A percentile compares a stretch with the other conserved stretches of the same genome.
phyloP scores from a whole-genome alignment of 805 yeast genomes.

The Clavispora asparagi region DNA sequence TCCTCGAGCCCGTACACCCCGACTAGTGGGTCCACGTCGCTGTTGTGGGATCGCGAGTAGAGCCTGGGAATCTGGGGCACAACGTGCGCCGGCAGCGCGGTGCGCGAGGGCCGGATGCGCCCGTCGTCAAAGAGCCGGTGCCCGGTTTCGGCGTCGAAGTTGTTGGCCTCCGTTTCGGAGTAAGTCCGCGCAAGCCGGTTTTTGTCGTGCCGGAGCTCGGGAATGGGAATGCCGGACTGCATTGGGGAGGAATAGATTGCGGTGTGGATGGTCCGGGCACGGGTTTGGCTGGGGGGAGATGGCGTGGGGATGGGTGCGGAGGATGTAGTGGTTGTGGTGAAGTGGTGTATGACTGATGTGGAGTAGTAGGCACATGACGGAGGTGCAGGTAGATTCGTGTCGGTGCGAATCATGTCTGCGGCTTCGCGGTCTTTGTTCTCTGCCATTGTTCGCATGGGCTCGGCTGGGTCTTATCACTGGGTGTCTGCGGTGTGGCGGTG shows the following conservation, averaged over 20 bases:
- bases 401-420: neutral
- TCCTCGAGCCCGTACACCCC: constrained; percentile 52
- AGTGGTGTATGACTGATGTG: no score
- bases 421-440: no score
- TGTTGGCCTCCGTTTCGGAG: constrained; percentile 61
- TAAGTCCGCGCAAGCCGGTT: constrained; percentile 44
- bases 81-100: constrained; percentile 9
- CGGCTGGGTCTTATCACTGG: no score
- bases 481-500: no score
- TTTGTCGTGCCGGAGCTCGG: constrained; percentile 1
- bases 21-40: constrained; percentile 9
- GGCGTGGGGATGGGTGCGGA: no score
- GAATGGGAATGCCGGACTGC: neutral
- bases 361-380: no score
- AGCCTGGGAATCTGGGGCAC: constrained; percentile 12
- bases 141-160: constrained; percentile 53
- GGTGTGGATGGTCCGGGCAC: no score
- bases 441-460: neutral
- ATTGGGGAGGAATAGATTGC: neutral
- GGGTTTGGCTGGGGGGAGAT: no score
- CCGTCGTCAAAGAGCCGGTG: constrained; percentile 51
- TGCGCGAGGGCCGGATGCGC: constrained; percentile 27
- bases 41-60: constrained; percentile 29
- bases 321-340: no score
- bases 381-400: no score